Conservation (phyloP, 148 eudicot genomes). For the Fagopyrum esculentum region DNA sequence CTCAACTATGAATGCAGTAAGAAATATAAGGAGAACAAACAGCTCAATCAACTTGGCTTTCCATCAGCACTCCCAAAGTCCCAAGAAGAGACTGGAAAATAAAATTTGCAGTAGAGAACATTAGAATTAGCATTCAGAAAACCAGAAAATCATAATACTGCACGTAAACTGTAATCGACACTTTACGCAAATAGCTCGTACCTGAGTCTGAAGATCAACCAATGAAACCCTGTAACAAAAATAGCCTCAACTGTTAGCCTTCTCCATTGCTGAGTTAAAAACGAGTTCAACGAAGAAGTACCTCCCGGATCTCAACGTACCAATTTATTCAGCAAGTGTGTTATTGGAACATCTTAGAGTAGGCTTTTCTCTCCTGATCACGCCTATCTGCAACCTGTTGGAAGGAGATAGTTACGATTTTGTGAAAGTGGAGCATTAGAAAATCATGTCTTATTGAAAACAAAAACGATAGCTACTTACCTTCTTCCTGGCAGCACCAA, state of each 20-base stretch:
- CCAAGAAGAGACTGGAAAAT: neutral
- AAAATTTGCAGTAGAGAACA: neutral
- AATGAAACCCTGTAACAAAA: too few species aligned
- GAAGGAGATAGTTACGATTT: neutral
- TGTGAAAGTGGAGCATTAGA: neutral
- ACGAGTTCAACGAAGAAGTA: too few species aligned
- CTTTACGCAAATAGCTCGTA: too few species aligned
- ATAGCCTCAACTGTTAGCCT: too few species aligned
- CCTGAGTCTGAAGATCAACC: too few species aligned
- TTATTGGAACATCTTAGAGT: slow-evolving; percentile 38
- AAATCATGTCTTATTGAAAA: neutral
- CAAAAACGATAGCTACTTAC: slow-evolving; percentile 17
- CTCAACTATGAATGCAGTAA: neutral
- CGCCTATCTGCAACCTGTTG: slow-evolving; percentile 61
- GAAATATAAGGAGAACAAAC: neutral
- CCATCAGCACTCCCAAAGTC: slow-evolving; percentile 2
- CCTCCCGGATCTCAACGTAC: neutral
- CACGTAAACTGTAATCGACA: neutral
- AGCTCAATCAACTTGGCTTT: neutral
- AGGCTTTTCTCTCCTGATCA: slow-evolving; percentile 58
- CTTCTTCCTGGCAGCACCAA: slow-evolving; percentile 64
- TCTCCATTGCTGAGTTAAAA: too few species aligned
- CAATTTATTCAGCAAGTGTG: neutral
- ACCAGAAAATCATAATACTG: neutral
- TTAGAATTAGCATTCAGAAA: too few species aligned